phyloP scores from a whole-genome alignment of 345 rosid genomes.

The Eucalyptus rudis region DNA sequence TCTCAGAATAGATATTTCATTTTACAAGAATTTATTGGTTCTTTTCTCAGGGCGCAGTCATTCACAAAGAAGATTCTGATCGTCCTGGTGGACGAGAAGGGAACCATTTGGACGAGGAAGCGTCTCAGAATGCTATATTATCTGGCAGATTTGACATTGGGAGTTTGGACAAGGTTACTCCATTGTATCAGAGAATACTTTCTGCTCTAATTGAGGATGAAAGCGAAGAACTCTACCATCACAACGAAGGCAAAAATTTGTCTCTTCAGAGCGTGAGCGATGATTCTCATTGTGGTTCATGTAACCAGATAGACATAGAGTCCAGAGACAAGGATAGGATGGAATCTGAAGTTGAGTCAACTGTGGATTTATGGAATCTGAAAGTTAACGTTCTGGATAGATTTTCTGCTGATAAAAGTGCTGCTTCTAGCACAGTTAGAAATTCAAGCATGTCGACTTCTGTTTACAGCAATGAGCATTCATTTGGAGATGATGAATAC shows the following conservation, averaged over 20 bases:
- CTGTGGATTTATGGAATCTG: conserved; percentile 51
- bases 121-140: conserved; percentile 21
- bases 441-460: conserved; percentile 54
- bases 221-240: conserved; percentile 52
- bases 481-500: conserved; percentile 64
- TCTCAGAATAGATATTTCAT: not conserved
- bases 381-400: conserved; percentile 51
- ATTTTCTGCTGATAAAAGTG: conserved; percentile 60
- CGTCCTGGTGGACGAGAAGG: conserved; percentile 23
- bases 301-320: conserved; percentile 76
- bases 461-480: conserved; percentile 61
- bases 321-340: conserved; percentile 74
- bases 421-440: conserved; percentile 46
- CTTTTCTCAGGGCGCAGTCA: conserved; percentile 14
- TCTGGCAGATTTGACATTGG: conserved; percentile 36
- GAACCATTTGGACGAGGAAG: conserved; percentile 21
- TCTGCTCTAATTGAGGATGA: conserved; percentile 95
- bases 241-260: conserved; percentile 55
- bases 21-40: not conserved
- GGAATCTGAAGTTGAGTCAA: conserved; percentile 94
- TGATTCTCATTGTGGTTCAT: conserved; percentile 96
- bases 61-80: conserved; percentile 24
- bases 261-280: conserved; percentile 83
- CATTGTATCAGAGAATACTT: conserved; percentile 76
- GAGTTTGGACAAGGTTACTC: conserved; percentile 48